A percentile compares a stretch with the other conserved stretches of the same genome.
These are phyloP conservation scores for Plasmodium sp. DNA, from an alignment of 169 alveolate species.

Conservation along the genomic window DNA sequence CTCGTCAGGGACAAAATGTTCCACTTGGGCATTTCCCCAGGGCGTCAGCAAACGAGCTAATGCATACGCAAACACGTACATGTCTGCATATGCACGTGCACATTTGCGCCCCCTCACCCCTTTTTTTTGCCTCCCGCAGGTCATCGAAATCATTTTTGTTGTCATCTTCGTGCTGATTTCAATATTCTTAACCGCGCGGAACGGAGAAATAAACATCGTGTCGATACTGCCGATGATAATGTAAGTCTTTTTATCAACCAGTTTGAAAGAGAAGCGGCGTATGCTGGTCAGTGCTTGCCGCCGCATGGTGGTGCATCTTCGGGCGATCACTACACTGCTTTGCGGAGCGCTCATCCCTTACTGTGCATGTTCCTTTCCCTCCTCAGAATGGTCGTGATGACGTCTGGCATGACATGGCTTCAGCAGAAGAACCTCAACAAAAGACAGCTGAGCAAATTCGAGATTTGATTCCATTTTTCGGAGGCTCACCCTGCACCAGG, in stretches of 20 bases:
- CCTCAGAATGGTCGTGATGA: constrained; percentile 47
- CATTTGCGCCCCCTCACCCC: not conserved
- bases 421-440: constrained; percentile 29
- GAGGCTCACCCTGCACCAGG: not conserved
- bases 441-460: constrained; percentile 12
- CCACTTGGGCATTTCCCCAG: not conserved
- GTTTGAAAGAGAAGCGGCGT: not conserved
- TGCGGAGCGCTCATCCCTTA: not conserved
- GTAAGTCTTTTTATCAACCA: constrained; percentile 15
- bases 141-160: constrained; percentile 43
- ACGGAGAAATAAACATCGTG: constrained; percentile 38
- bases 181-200: constrained; percentile 29
- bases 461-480: not conserved
- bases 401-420: constrained; percentile 55
- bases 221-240: constrained; percentile 33
- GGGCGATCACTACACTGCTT: not conserved
- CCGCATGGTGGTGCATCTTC: not conserved
- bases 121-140: not conserved
- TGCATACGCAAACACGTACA: not conserved
- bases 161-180: constrained; percentile 26
- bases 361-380: not conserved
- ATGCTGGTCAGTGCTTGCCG: not conserved
- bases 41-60: not conserved
- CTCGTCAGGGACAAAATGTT: not conserved
- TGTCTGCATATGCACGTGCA: not conserved